Conservation (phyloP, 768 basidiomycete genomes). For the Agrocybe praecox region DNA sequence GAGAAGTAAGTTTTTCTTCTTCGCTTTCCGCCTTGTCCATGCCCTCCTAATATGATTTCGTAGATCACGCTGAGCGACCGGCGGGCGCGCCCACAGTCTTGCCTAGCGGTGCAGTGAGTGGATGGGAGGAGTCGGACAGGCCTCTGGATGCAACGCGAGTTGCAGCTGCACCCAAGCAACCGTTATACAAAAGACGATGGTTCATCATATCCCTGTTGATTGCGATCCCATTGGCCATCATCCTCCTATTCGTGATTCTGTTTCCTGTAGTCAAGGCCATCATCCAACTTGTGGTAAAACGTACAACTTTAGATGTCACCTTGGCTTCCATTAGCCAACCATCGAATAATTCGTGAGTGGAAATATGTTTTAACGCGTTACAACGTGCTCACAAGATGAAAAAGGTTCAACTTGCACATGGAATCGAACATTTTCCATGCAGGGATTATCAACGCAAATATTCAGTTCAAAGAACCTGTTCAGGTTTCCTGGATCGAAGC, state of each 20-base stretch:
- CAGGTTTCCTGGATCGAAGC: conserved; percentile 60
- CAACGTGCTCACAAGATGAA: background rate
- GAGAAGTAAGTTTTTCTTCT: conserved; percentile 29
- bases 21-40: background rate
- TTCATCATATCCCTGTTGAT: conserved; percentile 64
- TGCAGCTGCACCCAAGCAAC: conserved; percentile 26
- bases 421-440: conserved; percentile 67
- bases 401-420: conserved; percentile 54
- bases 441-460: conserved; percentile 64
- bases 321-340: conserved; percentile 53
- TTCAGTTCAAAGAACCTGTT: conserved; percentile 60
- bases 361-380: background rate
- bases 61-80: conserved; percentile 36
- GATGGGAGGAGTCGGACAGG: conserved; percentile 17
- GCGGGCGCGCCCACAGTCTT: conserved; percentile 24
- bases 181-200: conserved; percentile 63
- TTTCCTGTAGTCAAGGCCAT: conserved; percentile 72
- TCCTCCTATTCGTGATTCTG: conserved; percentile 64
- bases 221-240: conserved; percentile 54
- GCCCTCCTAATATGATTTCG: background rate
- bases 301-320: conserved; percentile 54
- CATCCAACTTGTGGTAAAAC: conserved; percentile 64
- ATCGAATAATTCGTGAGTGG: conserved; percentile 56
- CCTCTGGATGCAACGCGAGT: conserved; percentile 14
- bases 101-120: conserved; percentile 18